Evolutionary conservation across 768 basidiomycete species (phyloP).

Genomic region (Podaxis sp.): DNA sequence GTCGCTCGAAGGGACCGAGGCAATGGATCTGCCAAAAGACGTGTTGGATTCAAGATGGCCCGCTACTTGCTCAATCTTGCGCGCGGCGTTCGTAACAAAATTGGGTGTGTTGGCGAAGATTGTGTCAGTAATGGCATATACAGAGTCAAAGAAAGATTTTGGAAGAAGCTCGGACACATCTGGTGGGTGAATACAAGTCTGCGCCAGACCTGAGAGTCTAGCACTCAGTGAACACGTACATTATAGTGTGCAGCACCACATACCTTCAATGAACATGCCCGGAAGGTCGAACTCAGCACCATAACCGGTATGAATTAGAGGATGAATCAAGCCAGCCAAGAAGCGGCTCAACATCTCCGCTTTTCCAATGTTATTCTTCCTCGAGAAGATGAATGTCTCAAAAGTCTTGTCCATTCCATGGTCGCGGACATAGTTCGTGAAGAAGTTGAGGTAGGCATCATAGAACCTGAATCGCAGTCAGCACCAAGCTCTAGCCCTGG

Average conservation of each 20-base stretch:
- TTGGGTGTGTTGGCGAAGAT: background rate
- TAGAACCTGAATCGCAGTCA: slow-evolving; percentile 46
- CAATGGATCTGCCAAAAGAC: background rate
- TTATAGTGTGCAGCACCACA: background rate
- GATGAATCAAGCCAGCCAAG: slow-evolving; percentile 58
- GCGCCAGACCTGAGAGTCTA: slow-evolving; percentile 48
- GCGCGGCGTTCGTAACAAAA: background rate
- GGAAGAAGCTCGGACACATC: slow-evolving; percentile 25
- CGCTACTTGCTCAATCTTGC: background rate
- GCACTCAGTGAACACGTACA: background rate
- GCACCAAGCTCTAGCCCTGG: background rate
- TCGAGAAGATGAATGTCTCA: slow-evolving; percentile 65
- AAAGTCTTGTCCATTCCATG: slow-evolving; percentile 46
- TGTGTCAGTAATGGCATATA: background rate
- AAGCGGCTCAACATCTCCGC: slow-evolving; percentile 56
- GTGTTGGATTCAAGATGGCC: background rate
- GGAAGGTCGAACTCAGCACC: slow-evolving; percentile 61
- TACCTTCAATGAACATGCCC: slow-evolving; percentile 66
- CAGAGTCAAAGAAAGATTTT: slow-evolving; percentile 23
- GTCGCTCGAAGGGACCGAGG: slow-evolving; percentile 1
- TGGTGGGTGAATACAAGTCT: slow-evolving; percentile 47
- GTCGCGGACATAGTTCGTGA: slow-evolving; percentile 39
- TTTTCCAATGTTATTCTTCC: slow-evolving; percentile 43
- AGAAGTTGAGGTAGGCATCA: slow-evolving; percentile 57
- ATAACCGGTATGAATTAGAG: slow-evolving; percentile 63